Conservation (phyloP, 1,139 yeast genomes). For the Scheffersomyces illinoinensis region DNA sequence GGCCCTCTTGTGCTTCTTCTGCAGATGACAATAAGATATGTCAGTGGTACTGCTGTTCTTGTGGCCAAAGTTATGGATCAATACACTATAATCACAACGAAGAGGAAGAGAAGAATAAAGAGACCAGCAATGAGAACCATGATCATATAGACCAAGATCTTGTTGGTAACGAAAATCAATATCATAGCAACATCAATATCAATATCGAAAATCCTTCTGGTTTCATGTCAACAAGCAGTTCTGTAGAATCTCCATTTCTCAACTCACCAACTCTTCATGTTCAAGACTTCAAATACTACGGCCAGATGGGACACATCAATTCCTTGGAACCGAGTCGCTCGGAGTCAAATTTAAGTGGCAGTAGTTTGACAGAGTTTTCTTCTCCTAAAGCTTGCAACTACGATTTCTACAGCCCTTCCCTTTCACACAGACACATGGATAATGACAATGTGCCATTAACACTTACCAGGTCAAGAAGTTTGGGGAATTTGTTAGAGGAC, state of each 20-base stretch:
- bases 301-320: conserved; percentile 27
- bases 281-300: conserved; percentile 27
- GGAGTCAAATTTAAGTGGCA: conserved; percentile 6
- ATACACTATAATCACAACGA: conserved; percentile 16
- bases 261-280: conserved; percentile 4
- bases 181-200: neutral
- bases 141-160: neutral
- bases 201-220: neutral
- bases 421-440: conserved; percentile 1
- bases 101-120: conserved; percentile 20
- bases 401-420: neutral
- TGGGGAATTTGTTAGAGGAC: neutral
- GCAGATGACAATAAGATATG: conserved; percentile 36
- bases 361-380: conserved; percentile 5
- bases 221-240: neutral
- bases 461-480: neutral
- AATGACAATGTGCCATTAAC: neutral
- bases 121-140: neutral
- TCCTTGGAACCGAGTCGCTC: conserved; percentile 2
- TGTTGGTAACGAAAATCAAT: neutral
- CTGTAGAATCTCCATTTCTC: neutral
- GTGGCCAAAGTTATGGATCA: conserved; percentile 52
- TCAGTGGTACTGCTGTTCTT: conserved; percentile 56
- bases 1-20: neutral
- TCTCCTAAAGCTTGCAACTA: neutral